A percentile compares a stretch with the other conserved stretches of the same genome.
Conservation (phyloP, 1,139 yeast genomes). For the Debaryomycetaceae sp. region DNA sequence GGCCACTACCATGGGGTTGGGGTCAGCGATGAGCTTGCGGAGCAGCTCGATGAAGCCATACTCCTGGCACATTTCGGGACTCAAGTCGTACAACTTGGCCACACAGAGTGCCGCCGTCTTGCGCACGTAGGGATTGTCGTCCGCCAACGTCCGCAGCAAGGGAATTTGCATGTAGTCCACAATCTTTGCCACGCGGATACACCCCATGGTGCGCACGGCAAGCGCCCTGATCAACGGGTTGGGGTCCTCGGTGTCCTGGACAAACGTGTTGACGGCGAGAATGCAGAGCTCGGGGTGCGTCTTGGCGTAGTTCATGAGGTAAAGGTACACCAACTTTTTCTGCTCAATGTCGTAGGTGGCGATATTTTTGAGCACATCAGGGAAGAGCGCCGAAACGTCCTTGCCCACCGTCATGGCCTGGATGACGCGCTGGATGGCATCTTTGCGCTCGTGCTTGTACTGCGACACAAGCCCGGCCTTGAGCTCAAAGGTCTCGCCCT, state of each 20-base stretch:
- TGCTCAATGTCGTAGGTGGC: conserved; percentile 97
- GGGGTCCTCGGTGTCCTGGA: conserved; percentile 93
- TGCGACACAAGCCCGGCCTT: conserved; percentile 90
- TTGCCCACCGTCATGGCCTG: conserved; percentile 99
- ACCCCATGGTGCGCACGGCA: conserved; percentile 98
- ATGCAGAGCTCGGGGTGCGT: conserved; percentile 94
- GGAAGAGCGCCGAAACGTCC: conserved; percentile 91
- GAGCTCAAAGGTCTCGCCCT: conserved; percentile 84
- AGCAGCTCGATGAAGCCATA: conserved; percentile 78
- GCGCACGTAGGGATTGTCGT: conserved; percentile 95
- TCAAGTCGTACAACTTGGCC: conserved; percentile 87
- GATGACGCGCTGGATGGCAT: conserved; percentile 93
- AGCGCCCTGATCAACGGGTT: conserved; percentile 94
- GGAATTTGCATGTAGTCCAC: conserved; percentile 94
- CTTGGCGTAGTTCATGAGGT: conserved; percentile 95
- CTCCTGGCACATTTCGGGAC: conserved; percentile 76
- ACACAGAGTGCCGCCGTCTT: conserved; percentile 98
- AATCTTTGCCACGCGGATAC: conserved; percentile 92
- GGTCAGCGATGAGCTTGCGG: conserved; percentile 69
- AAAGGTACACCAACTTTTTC: conserved; percentile 90
- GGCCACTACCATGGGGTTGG: conserved; percentile 96
- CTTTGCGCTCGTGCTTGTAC: conserved; percentile 90
- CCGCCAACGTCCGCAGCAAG: conserved; percentile 73
- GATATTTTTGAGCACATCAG: conserved; percentile 92
- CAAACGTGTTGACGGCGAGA: conserved; percentile 95